A percentile compares a stretch with the other conserved stretches of the same genome.
These are phyloP conservation scores for Synchytrium microbalum DNA, from an alignment of 371 early-diverging fungal species.

Conservation along the genomic window DNA sequence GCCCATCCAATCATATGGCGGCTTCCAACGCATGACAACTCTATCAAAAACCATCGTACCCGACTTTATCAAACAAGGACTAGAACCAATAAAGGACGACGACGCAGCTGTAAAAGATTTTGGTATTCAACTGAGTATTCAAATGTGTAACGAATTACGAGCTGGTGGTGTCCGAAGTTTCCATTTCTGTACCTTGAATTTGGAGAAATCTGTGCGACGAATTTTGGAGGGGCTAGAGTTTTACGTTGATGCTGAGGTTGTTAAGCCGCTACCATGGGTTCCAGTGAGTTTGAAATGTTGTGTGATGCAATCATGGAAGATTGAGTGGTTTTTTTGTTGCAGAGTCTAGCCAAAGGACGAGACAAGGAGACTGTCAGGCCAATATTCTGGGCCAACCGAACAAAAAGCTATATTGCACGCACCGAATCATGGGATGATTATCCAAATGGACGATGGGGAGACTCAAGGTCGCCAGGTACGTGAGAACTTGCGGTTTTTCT, in stretches of 20 bases:
- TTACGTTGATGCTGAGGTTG: constrained; percentile 65
- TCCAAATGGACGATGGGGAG: constrained; percentile 98
- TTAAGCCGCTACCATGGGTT: constrained; percentile 88
- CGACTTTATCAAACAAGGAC: constrained; percentile 65
- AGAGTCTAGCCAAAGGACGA: constrained; percentile 68
- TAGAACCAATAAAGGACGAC: constrained; percentile 90
- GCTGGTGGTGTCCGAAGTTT: constrained; percentile 48
- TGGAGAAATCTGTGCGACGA: constrained; percentile 75
- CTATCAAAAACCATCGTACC: constrained; percentile 84
- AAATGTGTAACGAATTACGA: constrained; percentile 66
- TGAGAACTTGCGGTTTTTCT: not conserved
- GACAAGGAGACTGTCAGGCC: constrained; percentile 92
- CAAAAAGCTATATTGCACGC: constrained; percentile 82
- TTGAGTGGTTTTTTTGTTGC: constrained; percentile 13
- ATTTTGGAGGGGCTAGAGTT: constrained; percentile 73
- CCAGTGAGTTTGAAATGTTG: constrained; percentile 46
- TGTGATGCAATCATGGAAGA: constrained; percentile 4
- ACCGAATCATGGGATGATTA: constrained; percentile 97
- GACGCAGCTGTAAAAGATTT: constrained; percentile 91
- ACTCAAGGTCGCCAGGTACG: constrained; percentile 67
- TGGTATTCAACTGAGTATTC: constrained; percentile 75
- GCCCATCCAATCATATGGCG: constrained; percentile 88
- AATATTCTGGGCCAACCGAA: constrained; percentile 94
- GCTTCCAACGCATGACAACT: constrained; percentile 81
- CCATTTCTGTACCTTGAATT: constrained; percentile 85